phyloP scores from a whole-genome alignment of 176 grass and related monocot genomes.

The Aechmea fasciata region DNA sequence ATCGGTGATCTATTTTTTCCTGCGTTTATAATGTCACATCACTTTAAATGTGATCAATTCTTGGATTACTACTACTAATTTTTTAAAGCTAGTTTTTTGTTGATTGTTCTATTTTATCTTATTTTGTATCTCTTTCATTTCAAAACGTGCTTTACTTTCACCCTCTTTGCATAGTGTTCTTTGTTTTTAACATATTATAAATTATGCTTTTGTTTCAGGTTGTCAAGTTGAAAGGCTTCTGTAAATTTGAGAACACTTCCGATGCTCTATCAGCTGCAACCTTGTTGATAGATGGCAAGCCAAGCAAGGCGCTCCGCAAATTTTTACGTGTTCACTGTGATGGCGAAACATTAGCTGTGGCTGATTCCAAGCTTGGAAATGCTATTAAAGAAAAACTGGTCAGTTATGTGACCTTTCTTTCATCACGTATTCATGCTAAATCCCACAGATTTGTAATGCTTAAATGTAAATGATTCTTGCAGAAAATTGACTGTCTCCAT shows the following conservation, averaged over 20 bases:
- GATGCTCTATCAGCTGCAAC: conserved; percentile 76
- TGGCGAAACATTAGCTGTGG: conserved; percentile 80
- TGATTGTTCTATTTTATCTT: neutral
- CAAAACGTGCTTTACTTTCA: too few relatives aligned
- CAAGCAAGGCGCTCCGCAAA: conserved; percentile 78
- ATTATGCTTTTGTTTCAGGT: conserved; percentile 39
- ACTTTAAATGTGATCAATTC: too few relatives aligned
- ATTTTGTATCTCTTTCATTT: neutral
- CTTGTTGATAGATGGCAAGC: conserved; percentile 82
- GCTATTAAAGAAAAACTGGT: conserved; percentile 89
- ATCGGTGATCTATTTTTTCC: too few relatives aligned
- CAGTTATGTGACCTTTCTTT: neutral
- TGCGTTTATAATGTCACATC: too few relatives aligned
- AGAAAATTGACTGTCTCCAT: conserved; percentile 93
- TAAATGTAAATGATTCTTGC: conserved; percentile 2
- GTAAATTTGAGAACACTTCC: conserved; percentile 89
- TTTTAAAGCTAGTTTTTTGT: neutral
- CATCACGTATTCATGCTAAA: neutral
- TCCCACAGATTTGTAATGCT: neutral
- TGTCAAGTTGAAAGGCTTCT: conserved; percentile 91
- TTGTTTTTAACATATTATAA: neutral
- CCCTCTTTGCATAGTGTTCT: neutral
- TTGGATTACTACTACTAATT: too few relatives aligned
- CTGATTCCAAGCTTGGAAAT: conserved; percentile 87
- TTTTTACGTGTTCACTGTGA: conserved; percentile 72